Evolutionary conservation across 371 early-diverging fungal genomes (phyloP).

Genomic region (Syncephalastrum sp.): DNA sequence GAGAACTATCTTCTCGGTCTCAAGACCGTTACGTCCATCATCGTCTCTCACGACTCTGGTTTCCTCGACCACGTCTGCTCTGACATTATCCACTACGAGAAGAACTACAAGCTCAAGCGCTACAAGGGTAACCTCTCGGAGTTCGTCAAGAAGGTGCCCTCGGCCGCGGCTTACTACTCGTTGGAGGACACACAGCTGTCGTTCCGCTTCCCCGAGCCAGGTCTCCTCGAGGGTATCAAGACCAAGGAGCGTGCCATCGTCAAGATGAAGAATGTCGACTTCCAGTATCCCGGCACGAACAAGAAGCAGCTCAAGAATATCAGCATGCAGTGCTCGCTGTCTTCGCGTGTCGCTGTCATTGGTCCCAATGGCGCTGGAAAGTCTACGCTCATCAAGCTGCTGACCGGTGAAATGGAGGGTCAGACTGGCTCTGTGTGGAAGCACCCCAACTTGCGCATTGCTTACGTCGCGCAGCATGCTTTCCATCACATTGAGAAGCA

Average conservation of each 20-base stretch:
- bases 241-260: conserved; percentile 71
- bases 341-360: conserved; percentile 72
- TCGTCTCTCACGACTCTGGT: conserved; percentile 89
- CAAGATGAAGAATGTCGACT: conserved; percentile 63
- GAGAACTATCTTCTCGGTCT: conserved; percentile 74
- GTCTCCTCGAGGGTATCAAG: conserved; percentile 72
- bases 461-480: conserved; percentile 89
- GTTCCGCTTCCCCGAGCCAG: conserved; percentile 73
- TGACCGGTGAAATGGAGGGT: conserved; percentile 76
- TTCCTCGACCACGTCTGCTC: conserved; percentile 88
- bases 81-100: conserved; percentile 79
- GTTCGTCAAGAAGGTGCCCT: conserved; percentile 78
- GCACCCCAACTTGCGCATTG: conserved; percentile 81
- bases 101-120: conserved; percentile 70
- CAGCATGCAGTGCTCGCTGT: conserved; percentile 61
- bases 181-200: conserved; percentile 55
- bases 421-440: conserved; percentile 69
- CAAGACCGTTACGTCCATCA: conserved; percentile 74
- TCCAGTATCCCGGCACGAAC: conserved; percentile 66
- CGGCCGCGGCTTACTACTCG: conserved; percentile 75
- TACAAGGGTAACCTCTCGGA: conserved; percentile 84
- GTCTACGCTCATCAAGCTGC: conserved; percentile 80
- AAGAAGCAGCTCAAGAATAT: conserved; percentile 55
- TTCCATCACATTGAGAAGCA: conserved; percentile 87
- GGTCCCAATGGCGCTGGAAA: conserved; percentile 82